These are phyloP conservation scores for Rosa chinensis DNA, from an alignment of 306 rosid genomes.

Conservation along the genomic window DNA sequence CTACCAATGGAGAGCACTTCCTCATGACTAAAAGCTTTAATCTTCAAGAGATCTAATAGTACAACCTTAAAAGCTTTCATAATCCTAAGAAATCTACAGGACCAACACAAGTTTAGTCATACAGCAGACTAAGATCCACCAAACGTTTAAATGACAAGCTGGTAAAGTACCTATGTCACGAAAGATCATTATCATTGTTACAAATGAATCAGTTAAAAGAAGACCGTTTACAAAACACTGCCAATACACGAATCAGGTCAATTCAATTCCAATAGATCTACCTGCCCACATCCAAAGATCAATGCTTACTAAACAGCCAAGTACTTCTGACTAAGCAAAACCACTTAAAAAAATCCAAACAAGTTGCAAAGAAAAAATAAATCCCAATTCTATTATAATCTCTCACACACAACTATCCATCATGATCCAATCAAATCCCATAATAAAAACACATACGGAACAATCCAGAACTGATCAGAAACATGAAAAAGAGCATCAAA, in stretches of 20 bases:
- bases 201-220: neutral
- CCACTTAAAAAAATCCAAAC: neutral
- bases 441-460: neutral
- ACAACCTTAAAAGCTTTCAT: neutral
- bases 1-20: neutral
- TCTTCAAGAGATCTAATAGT: neutral
- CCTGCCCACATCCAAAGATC: constrained; percentile 16
- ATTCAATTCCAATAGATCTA: constrained; percentile 4
- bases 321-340: constrained; percentile 5
- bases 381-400: constrained; percentile 4
- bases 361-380: neutral
- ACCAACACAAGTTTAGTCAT: neutral
- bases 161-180: neutral
- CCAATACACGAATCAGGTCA: neutral
- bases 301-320: constrained; percentile 5
- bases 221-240: neutral
- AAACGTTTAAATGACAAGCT: neutral
- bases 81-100: neutral
- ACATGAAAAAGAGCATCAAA: neutral
- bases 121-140: constrained; percentile 4
- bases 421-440: constrained; percentile 23
- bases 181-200: neutral
- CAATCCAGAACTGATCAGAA: constrained; percentile 1
- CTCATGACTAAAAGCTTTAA: neutral
- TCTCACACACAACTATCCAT: neutral